These are phyloP conservation scores for Citrus maxima DNA, from an alignment of 345 rosid species.

Conservation along the genomic window DNA sequence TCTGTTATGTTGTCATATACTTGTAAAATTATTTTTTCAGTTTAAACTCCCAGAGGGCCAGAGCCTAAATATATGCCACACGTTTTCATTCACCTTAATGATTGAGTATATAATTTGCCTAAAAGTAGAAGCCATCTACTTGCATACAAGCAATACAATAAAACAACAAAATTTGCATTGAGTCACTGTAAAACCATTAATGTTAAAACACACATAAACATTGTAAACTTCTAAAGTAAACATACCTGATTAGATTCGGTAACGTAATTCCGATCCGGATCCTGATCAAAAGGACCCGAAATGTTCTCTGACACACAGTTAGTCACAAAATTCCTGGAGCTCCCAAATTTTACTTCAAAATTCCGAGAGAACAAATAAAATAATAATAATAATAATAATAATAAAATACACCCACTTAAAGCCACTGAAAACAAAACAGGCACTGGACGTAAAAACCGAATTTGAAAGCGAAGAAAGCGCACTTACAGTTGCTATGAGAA, in stretches of 20 bases:
- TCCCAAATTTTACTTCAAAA: slow-evolving; percentile 18
- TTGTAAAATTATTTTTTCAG: neutral
- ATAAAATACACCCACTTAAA: neutral
- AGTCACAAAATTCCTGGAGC: slow-evolving; percentile 35
- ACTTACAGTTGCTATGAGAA: slow-evolving; percentile 41
- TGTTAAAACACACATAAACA: neutral
- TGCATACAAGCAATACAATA: neutral
- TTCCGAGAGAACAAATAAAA: neutral
- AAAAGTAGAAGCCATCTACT: neutral
- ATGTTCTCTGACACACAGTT: slow-evolving; percentile 38
- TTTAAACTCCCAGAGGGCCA: neutral
- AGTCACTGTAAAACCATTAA: neutral
- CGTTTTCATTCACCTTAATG: neutral
- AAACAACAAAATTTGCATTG: neutral
- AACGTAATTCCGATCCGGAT: slow-evolving; percentile 25
- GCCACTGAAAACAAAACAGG: neutral
- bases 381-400: too few relatives aligned
- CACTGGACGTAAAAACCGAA: neutral
- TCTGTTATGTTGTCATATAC: neutral
- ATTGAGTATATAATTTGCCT: neutral
- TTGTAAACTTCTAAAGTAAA: neutral
- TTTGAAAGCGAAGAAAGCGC: neutral
- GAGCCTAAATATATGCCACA: neutral
- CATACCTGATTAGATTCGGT: slow-evolving; percentile 39
- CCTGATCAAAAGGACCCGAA: slow-evolving; percentile 33